Base-by-base conservation (phyloP, 352 stramenopile species). In the Phytophthora podocarpi region DNA sequence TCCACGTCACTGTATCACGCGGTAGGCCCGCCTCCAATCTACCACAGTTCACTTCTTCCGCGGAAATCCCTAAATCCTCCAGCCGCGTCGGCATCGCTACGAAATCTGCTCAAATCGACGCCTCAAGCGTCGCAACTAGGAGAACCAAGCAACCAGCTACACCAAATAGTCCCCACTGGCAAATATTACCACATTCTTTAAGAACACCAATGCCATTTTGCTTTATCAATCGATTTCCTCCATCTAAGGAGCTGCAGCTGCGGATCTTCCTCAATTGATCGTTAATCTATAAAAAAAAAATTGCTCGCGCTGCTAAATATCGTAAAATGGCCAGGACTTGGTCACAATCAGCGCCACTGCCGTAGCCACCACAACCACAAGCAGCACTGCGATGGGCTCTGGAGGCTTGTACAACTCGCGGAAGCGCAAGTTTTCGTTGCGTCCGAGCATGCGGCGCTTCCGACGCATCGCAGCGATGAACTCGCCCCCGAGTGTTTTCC, bases 271-370 rank as follows among this genome's bases (percentile, higher is more conserved):
- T n/a, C n/a, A n/a, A n/a, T n/a, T n/a, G n/a, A n/a, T n/a, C n/a
- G n/a, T n/a, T n/a, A n/a, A n/a, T n/a, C n/a, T n/a, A n/a, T n/a
- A n/a, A n/a, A n/a, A n/a, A n/a, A n/a, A n/a, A n/a, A n/a, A n/a
- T n/a, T n/a, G n/a, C n/a, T n/a, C n/a, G n/a, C n/a, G n/a, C n/a
- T n/a, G n/a, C n/a, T n/a, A n/a, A n/a, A n/a, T n/a, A n/a, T n/a
- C n/a, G 30, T 91, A 85, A 54, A 93, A 93, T 18, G 82, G 82
- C 84, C 84, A 93, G 9, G 81, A 89, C 50, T 88, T 90, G 36
- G 72, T 91, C 26, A 93, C 28, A 24, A 90, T 80, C 18, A 93
- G 78, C 50, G 80, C 76, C 57, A 93, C 78, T 31, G 85, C 76
- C 4, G 77, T 84, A 5, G 84, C 62, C 21, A 93, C 59, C 30